phyloP scores from a whole-genome alignment of 345 rosid species.

The Acer negundo region DNA sequence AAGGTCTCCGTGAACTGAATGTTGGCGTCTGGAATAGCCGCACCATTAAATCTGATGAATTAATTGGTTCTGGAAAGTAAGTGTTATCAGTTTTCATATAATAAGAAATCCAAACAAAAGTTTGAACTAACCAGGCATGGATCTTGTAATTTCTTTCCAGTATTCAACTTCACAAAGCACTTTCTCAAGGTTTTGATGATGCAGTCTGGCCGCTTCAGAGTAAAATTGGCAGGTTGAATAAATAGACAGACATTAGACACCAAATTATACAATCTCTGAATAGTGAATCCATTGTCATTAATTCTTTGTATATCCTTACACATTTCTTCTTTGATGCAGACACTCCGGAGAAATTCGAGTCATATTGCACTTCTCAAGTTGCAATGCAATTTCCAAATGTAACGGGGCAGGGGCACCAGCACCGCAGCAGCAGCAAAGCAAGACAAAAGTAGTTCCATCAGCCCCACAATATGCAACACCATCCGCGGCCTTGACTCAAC shows the following conservation, averaged over 20 bases:
- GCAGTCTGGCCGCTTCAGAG: conserved; percentile 41
- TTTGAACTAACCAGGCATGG: neutral
- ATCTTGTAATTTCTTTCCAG: conserved; percentile 18
- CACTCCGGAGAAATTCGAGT: conserved; percentile 50
- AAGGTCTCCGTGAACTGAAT: conserved; percentile 49
- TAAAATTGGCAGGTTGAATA: conserved; percentile 38
- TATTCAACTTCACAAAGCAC: conserved; percentile 51
- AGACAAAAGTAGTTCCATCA: conserved; percentile 15
- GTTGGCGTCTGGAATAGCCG: conserved; percentile 49
- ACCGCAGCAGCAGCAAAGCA: neutral
- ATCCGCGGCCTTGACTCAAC: conserved; percentile 10
- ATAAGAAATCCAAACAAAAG: neutral
- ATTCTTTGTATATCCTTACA: neutral
- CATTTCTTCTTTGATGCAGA: conserved; percentile 23
- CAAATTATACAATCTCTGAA: neutral
- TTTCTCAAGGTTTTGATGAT: conserved; percentile 52
- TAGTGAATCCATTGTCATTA: neutral
- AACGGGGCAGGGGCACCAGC: neutral
- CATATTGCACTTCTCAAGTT: conserved; percentile 38
- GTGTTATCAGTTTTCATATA: neutral
- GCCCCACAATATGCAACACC: conserved; percentile 21
- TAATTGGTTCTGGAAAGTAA: conserved; percentile 55
- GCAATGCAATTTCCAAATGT: conserved; percentile 20
- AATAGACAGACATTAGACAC: neutral
- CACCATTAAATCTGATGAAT: conserved; percentile 48